Base-by-base conservation (phyloP, 805 yeast species). In the Candida coleopterorum region DNA sequence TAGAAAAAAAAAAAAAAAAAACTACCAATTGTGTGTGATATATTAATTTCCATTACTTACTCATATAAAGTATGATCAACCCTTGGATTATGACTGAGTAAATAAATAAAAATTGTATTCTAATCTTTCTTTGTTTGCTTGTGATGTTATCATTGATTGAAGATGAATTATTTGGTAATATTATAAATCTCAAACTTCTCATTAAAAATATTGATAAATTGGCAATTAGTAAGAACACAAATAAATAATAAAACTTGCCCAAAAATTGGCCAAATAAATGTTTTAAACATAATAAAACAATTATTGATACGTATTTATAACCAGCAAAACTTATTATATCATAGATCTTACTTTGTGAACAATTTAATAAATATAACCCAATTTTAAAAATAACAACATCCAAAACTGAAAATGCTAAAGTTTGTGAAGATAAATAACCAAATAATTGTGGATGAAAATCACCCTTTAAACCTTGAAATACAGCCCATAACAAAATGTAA, bases 381-480 rank as follows among this genome's bases (percentile, higher is more conserved):
- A 86, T 64, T 52, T 83, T 85, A 48, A 93, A 73, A 18, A 90
- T 67, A 29, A 75, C 58, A 15, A 90, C 71, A 60, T 93, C 99
- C 41, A 85, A 50, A 14, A 86, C 50, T 39, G 87, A 77, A 52
- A 86, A 83, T 0, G 95, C 96, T 46, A 88, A 60, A 1, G 95
- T 86, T 48, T 86, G 84, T 7, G 95, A 81, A 14, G 95, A 79
- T 42, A 89, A 79, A 53, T 80, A 79, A 7, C 97, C 96, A 44
- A 94, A 75, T 49, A 88, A 70, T 55, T 89, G 89, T 0, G 98
- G 98, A 50, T 90, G 95, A 67, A 93, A 93, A 21, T 80, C 80
- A 18, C 95, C 96, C 39, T 79, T 75, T 36, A 90, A 62, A 9
- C 98, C 99, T 40, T 85, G 84, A 45, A 84, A 73, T 16, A 84